phyloP scores from a whole-genome alignment of 139 green algal species.

The Chlorella sorokiniana region DNA sequence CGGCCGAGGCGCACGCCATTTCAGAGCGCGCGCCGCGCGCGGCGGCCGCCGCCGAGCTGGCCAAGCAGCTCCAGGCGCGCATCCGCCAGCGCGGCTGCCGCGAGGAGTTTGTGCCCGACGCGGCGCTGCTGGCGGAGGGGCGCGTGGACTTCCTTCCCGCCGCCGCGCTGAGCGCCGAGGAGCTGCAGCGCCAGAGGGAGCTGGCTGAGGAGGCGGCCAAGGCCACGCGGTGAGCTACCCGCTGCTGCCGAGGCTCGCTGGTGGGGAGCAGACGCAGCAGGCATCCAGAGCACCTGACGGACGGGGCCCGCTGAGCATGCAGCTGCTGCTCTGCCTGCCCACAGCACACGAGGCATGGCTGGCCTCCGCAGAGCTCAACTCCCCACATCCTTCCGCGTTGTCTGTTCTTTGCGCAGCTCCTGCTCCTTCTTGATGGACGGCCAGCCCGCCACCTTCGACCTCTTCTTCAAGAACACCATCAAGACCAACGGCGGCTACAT shows the following conservation, averaged over 20 bases:
- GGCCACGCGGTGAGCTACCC: constrained; percentile 30
- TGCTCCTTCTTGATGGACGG: neutral
- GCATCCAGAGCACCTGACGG: no score
- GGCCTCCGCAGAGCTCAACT: no score
- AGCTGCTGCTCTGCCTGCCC: no score
- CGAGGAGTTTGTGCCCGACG: constrained; percentile 79
- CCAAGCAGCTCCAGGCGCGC: constrained; percentile 24
- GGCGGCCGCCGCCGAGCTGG: constrained; percentile 48
- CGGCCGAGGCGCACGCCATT: constrained; percentile 72
- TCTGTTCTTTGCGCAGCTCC: no score
- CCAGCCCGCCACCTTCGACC: constrained; percentile 19
- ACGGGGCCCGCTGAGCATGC: no score
- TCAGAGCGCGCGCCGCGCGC: constrained; percentile 79
- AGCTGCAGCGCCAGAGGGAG: constrained; percentile 47
- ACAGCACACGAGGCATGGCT: no score
- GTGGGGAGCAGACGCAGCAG: no score
- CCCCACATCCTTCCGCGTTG: no score
- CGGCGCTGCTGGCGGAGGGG: constrained; percentile 69
- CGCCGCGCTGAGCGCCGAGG: constrained; percentile 48
- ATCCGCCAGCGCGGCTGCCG: constrained; percentile 74
- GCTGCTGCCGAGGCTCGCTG: no score
- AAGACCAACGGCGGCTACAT: constrained; percentile 85
- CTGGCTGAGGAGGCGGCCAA: constrained; percentile 35
- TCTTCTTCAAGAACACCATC: constrained; percentile 29
- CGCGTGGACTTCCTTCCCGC: constrained; percentile 81